phyloP scores from a whole-genome alignment of 1,139 yeast genomes.

The Geotrichum cucujoidarum region DNA sequence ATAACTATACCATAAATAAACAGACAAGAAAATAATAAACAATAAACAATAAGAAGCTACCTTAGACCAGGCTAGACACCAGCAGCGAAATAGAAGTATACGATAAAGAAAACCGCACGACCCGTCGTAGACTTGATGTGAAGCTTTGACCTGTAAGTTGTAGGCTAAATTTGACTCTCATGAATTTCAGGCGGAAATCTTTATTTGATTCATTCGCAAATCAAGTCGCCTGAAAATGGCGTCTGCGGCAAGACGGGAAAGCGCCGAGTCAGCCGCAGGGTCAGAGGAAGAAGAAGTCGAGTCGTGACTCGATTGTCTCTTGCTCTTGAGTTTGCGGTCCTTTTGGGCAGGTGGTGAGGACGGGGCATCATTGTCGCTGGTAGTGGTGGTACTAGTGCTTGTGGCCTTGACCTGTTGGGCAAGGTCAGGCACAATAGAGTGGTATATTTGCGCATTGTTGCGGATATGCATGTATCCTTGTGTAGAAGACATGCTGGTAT shows the following conservation, averaged over 20 bases:
- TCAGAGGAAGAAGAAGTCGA: too few species aligned
- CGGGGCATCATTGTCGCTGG: too few species aligned
- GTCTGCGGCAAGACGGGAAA: conserved; percentile 8
- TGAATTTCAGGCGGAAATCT: neutral
- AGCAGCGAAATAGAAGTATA: neutral
- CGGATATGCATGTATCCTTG: conserved; percentile 13
- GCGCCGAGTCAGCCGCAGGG: too few species aligned
- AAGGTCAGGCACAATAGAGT: conserved; percentile 29
- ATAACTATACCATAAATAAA: too few species aligned
- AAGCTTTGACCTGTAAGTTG: too few species aligned
- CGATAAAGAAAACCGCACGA: neutral
- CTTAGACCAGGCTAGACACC: neutral
- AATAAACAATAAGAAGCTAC: neutral
- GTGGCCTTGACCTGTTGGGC: conserved; percentile 21
- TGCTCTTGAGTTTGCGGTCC: neutral
- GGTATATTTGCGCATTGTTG: conserved; percentile 28
- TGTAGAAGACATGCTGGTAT: neutral
- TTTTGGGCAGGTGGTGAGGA: neutral
- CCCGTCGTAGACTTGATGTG: too few species aligned
- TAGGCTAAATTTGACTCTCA: neutral
- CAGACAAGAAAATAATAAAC: neutral
- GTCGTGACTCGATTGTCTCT: neutral
- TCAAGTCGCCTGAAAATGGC: conserved; percentile 8
- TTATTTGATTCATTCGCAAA: conserved; percentile 2
- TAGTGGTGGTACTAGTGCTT: neutral